Conservation (phyloP, 805 yeast genomes). For the Ogataea henricii region DNA sequence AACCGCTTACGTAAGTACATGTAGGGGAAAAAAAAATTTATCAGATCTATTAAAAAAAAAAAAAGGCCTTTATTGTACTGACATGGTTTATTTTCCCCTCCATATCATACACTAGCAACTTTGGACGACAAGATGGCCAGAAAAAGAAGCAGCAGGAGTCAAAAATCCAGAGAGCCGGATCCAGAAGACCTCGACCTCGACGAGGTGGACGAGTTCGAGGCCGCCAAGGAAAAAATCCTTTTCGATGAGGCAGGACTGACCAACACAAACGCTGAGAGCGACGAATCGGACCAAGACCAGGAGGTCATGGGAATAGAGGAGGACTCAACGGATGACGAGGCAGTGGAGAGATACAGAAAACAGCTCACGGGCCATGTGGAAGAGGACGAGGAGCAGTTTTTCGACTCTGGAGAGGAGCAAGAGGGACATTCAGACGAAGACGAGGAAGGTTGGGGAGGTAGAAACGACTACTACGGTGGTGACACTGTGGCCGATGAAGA, state of each 20-base stretch:
- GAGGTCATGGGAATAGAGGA: constrained; percentile 38
- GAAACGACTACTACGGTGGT: constrained; percentile 61
- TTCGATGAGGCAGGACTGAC: constrained; percentile 56
- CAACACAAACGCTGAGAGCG: constrained; percentile 23
- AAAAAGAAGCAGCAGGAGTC: constrained; percentile 8
- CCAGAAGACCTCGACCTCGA: constrained; percentile 50
- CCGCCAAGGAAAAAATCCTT: constrained; percentile 56
- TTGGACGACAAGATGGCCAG: constrained; percentile 14
- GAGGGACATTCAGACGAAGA: constrained; percentile 34
- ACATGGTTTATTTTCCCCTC: no score
- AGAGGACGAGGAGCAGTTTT: constrained; percentile 49
- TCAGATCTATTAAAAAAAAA: constrained; percentile 2
- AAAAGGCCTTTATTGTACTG: no score
- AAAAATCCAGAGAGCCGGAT: constrained; percentile 22
- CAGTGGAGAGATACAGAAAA: constrained; percentile 36
- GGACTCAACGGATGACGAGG: constrained; percentile 50
- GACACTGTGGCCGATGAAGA: constrained; percentile 73
- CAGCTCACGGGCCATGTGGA: constrained; percentile 45
- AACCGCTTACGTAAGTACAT: no score
- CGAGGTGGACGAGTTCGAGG: constrained; percentile 71
- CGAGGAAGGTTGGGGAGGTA: constrained; percentile 42
- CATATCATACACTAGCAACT: background rate
- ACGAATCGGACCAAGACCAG: constrained; percentile 38
- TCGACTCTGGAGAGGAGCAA: constrained; percentile 37
- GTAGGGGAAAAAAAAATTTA: constrained; percentile 7